These are phyloP conservation scores for Thermochaetoides thermophila DNA, from an alignment of 495 filamentous ascomycete genomes.

Conservation along the genomic window DNA sequence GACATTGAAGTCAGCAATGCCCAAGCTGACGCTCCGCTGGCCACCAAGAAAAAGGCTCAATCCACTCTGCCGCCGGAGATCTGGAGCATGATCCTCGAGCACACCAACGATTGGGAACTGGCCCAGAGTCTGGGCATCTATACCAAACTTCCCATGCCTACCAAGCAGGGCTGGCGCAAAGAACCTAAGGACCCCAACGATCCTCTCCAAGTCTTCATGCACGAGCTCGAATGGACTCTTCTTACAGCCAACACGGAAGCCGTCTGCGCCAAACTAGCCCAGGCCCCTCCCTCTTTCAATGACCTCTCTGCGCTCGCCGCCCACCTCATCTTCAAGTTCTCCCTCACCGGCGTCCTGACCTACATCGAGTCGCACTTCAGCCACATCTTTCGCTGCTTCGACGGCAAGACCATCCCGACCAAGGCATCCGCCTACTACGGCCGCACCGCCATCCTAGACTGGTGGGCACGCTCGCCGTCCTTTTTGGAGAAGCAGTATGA, in stretches of 20 bases:
- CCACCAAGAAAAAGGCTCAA: conserved; percentile 15
- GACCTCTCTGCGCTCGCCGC: conserved; percentile 68
- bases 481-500: conserved; percentile 63
- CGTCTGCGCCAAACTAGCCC: conserved; percentile 50
- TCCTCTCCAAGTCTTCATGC: conserved; percentile 37
- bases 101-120: conserved; percentile 77
- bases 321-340: conserved; percentile 83
- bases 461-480: conserved; percentile 57
- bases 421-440: conserved; percentile 77
- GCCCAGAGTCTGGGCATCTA: conserved; percentile 66
- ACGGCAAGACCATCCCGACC: conserved; percentile 65
- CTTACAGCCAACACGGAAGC: conserved; percentile 52
- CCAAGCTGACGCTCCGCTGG: conserved; percentile 17
- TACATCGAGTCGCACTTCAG: conserved; percentile 67
- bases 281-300: conserved; percentile 49
- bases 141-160: conserved; percentile 55
- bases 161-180: conserved; percentile 44
- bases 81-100: conserved; percentile 77
- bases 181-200: conserved; percentile 26
- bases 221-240: conserved; percentile 65
- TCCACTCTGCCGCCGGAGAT: conserved; percentile 58
- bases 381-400: conserved; percentile 71
- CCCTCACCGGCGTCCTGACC: conserved; percentile 57
- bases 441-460: conserved; percentile 70
- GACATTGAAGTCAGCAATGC: conserved; percentile 35